Base-by-base conservation (phyloP, 805 yeast genomes). In the Maudiozyma saulgeensis region DNA sequence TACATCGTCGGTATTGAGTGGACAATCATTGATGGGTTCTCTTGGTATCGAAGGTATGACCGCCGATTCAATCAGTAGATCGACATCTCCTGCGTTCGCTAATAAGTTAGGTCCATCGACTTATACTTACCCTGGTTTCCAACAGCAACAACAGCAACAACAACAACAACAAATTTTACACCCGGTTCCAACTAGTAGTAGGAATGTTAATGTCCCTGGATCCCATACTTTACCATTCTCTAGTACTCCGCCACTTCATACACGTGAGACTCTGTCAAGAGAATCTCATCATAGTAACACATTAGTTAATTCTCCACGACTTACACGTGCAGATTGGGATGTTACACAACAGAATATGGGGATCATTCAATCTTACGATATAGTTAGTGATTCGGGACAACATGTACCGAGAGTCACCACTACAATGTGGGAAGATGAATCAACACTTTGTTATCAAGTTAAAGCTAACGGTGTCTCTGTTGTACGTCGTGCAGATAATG, bases 351-450 rank as follows among this genome's bases (percentile, higher is more conserved):
- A 46, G 13, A 46, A 46, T 21, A 42, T 46, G 42, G 49, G 49
- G 12, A 28, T 46, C 13, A n/a, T 46, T 18, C 49, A 46, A 37
- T 41, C 49, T 12, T 46, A 35, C 31, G 49, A 46, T 34, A 19
- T 46, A 23, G 42, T 45, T n/a, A 45, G 16, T 23, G 44, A 16
- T 13, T 6, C 25, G 6, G 18, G 19, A 3, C 8, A 7, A 3
- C 34, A 23, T 8, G 19, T 35, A 61, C 81, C 82, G 46, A 68
- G 78, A 52, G 87, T 85, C 47, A 83, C 89, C 47, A 84, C 93
- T 21, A 85, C 93, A n/a, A 78, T 83, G 77, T 86, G 95, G 95
- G 93, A 86, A 61, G 95, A 86, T 62, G 95, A 86, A 61, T 82
- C 83, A 56, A 86, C 95, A 0, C 67, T 86, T 47, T 86, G 93